A percentile compares a stretch with the other conserved stretches of the same genome.
These are phyloP conservation scores for Celoporthe dispersa DNA, from an alignment of 2,329 filamentous ascomycete genomes.

Conservation along the genomic window DNA sequence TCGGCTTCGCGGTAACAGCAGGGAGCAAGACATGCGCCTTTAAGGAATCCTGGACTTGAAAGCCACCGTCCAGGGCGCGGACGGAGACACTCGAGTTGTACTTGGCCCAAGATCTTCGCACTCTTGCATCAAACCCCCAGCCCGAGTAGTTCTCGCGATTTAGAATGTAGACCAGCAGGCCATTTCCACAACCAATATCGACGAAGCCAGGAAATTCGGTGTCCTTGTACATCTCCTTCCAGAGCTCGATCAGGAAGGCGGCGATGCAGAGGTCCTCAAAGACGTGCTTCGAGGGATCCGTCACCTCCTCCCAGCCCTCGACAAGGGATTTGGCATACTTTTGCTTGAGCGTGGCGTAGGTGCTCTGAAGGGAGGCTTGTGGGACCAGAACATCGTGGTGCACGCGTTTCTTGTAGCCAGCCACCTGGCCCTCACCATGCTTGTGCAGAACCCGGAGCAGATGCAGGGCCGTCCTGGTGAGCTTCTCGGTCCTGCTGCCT, in stretches of 20 bases:
- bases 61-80: constrained; percentile 40
- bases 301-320: constrained; percentile 80
- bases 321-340: constrained; percentile 76
- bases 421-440: constrained; percentile 67
- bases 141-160: constrained; percentile 79
- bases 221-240: constrained; percentile 77
- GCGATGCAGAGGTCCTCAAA: constrained; percentile 94
- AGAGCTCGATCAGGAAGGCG: constrained; percentile 90
- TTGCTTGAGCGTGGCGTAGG: constrained; percentile 78
- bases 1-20: constrained; percentile 40
- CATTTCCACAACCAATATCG: constrained; percentile 95
- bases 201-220: constrained; percentile 81
- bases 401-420: constrained; percentile 79
- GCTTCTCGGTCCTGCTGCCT: constrained; percentile 46
- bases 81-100: constrained; percentile 54
- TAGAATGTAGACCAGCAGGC: constrained; percentile 83
- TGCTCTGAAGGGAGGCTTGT: constrained; percentile 78
- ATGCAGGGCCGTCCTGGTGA: constrained; percentile 70
- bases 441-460: constrained; percentile 73
- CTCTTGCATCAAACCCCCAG: constrained; percentile 91
- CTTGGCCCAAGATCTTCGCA: constrained; percentile 79
- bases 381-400: constrained; percentile 82
- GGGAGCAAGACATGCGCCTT: constrained; percentile 51
- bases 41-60: constrained; percentile 23
- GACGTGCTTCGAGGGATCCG: constrained; percentile 88